These are phyloP conservation scores for Sporothrix pallida DNA, from an alignment of 2,329 filamentous ascomycete species.

Conservation along the genomic window DNA sequence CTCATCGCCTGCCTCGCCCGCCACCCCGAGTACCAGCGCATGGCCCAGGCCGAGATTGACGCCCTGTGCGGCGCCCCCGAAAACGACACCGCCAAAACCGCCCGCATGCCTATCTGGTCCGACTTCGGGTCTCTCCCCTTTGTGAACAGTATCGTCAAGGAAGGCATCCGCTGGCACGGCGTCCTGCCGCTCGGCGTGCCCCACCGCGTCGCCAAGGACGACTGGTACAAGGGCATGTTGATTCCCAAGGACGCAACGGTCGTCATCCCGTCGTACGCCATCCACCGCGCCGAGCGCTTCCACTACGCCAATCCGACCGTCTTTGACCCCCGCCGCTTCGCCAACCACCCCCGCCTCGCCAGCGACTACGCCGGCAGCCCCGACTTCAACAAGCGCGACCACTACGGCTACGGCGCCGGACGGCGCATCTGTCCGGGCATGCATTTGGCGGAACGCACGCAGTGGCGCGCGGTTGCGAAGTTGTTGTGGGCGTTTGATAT, in stretches of 20 bases:
- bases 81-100: not conserved
- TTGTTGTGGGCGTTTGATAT: not conserved
- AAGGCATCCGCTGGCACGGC: not conserved
- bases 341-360: not conserved
- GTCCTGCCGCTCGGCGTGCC: not conserved
- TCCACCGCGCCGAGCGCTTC: not conserved
- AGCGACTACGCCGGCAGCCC: not conserved
- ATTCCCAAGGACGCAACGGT: constrained; percentile 2
- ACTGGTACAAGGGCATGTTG: constrained; percentile 4
- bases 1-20: not conserved
- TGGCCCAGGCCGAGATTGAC: not conserved
- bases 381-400: not conserved
- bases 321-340: not conserved
- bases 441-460: not conserved
- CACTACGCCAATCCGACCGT: not conserved
- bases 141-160: not conserved
- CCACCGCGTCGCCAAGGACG: not conserved
- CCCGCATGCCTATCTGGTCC: not conserved
- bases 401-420: not conserved
- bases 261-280: not conserved
- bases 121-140: not conserved
- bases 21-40: not conserved
- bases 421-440: not conserved
- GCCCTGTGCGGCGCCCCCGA: not conserved
- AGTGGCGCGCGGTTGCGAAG: not conserved